Evolutionary conservation across 2,329 filamentous ascomycete genomes (phyloP).

Genomic region (Thielaviopsis musarum): DNA sequence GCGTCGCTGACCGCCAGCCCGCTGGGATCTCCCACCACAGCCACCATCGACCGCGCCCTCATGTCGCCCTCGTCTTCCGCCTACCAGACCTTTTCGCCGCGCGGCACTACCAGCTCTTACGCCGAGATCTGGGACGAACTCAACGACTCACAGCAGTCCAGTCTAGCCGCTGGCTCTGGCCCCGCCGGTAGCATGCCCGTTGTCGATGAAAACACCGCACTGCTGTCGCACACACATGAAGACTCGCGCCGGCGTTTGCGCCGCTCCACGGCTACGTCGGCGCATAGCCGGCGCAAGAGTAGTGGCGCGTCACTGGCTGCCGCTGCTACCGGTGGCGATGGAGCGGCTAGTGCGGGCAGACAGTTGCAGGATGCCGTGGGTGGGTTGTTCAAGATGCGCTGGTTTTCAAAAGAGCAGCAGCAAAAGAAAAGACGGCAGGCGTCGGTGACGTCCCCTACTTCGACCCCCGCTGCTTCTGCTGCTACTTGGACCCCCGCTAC

Average conservation of each 20-base stretch:
- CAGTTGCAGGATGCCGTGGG: slow-evolving; percentile 32
- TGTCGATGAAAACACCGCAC: slow-evolving; percentile 17
- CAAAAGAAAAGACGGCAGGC: not conserved
- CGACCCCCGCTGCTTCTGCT: not conserved
- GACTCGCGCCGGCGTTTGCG: slow-evolving; percentile 24
- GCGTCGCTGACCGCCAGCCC: slow-evolving; percentile 15
- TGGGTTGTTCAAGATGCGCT: slow-evolving; percentile 36
- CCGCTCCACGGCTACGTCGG: slow-evolving; percentile 45
- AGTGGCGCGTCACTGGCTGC: slow-evolving; percentile 22
- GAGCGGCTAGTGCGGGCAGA: not conserved
- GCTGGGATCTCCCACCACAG: slow-evolving; percentile 20
- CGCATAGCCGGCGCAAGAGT: slow-evolving; percentile 36
- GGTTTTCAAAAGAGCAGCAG: slow-evolving; percentile 28
- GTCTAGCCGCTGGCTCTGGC: slow-evolving; percentile 14
- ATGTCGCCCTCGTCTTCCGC: not conserved
- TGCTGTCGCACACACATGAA: slow-evolving; percentile 15
- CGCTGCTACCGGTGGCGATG: slow-evolving; percentile 17
- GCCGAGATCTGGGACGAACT: slow-evolving; percentile 80
- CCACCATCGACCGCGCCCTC: slow-evolving; percentile 18
- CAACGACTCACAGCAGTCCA: slow-evolving; percentile 41
- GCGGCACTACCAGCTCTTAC: slow-evolving; percentile 34
- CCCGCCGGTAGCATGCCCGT: slow-evolving; percentile 16
- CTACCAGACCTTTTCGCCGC: slow-evolving; percentile 17
- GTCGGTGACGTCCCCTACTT: not conserved
- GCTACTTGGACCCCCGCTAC: not conserved